Evolutionary conservation across 805 yeast genomes (phyloP).

Genomic region (Candida boidinii): DNA sequence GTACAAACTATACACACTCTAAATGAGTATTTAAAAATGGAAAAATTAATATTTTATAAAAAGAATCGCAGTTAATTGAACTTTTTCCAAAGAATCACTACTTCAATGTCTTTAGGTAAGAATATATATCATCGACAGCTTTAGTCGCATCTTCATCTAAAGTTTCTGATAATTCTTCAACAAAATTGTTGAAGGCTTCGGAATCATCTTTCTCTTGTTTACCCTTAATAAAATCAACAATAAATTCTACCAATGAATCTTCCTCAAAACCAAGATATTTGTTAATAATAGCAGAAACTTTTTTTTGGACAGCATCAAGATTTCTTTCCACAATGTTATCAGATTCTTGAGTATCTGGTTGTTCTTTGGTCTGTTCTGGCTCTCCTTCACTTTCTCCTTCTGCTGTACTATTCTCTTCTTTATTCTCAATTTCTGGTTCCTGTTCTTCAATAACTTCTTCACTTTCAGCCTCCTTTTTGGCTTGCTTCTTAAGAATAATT

Average conservation of each 20-base stretch:
- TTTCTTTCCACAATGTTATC: conserved; percentile 8
- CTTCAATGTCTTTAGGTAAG: neutral
- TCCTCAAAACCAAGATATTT: conserved; percentile 48
- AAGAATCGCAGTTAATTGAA: no score
- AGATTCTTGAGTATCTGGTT: neutral
- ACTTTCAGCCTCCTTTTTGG: conserved; percentile 3
- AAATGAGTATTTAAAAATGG: no score
- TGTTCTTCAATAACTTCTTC: neutral
- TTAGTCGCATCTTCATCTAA: conserved; percentile 34
- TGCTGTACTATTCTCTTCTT: no score
- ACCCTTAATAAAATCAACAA: conserved; percentile 28
- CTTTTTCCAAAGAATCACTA: no score
- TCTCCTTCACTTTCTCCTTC: neutral
- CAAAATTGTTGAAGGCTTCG: conserved; percentile 25
- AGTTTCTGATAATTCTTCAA: conserved; percentile 39
- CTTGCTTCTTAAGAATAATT: conserved; percentile 13
- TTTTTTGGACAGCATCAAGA: conserved; percentile 21
- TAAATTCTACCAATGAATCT: conserved; percentile 37
- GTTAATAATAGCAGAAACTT: conserved; percentile 35
- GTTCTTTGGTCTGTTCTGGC: no score
- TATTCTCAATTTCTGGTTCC: no score
- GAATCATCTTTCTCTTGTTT: no score
- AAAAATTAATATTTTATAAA: no score
- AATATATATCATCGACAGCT: conserved; percentile 12
- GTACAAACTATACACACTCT: no score